These are phyloP conservation scores for Ogataea ganodermae DNA, from an alignment of 805 yeast genomes.

Conservation along the genomic window DNA sequence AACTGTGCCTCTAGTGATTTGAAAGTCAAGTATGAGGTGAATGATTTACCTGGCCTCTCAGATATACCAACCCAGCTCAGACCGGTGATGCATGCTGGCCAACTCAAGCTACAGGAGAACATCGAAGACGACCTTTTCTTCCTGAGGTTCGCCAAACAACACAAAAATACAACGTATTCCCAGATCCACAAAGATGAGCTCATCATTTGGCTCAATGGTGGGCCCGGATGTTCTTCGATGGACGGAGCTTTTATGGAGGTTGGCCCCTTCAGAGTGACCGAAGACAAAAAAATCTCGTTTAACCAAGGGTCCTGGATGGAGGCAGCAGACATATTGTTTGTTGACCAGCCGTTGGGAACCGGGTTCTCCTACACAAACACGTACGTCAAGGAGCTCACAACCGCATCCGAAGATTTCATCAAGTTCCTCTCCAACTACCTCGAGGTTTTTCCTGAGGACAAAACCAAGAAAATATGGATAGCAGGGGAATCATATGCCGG, in stretches of 20 bases:
- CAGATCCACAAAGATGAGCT: constrained; percentile 39
- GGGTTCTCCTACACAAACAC: constrained; percentile 74
- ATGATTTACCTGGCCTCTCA: constrained; percentile 31
- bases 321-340: constrained; percentile 73
- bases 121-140: constrained; percentile 67
- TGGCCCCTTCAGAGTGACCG: constrained; percentile 77
- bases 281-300: constrained; percentile 39
- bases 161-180: background rate
- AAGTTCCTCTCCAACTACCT: constrained; percentile 67
- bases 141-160: constrained; percentile 59
- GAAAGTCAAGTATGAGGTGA: constrained; percentile 21
- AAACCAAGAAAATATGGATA: constrained; percentile 61
- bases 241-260: constrained; percentile 94
- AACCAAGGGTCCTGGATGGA: constrained; percentile 86
- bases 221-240: constrained; percentile 98
- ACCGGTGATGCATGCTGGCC: constrained; percentile 67
- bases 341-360: constrained; percentile 95
- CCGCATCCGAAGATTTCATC: constrained; percentile 64
- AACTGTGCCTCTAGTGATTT: background rate
- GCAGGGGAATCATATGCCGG: constrained; percentile 99
- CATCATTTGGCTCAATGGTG: constrained; percentile 93
- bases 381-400: constrained; percentile 54
- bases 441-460: constrained; percentile 71
- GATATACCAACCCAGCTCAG: constrained; percentile 27
- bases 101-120: constrained; percentile 55